A percentile compares a stretch with the other conserved stretches of the same genome.
These are phyloP conservation scores for Lophium mytilinum DNA, from an alignment of 495 filamentous ascomycete species.

Conservation along the genomic window DNA sequence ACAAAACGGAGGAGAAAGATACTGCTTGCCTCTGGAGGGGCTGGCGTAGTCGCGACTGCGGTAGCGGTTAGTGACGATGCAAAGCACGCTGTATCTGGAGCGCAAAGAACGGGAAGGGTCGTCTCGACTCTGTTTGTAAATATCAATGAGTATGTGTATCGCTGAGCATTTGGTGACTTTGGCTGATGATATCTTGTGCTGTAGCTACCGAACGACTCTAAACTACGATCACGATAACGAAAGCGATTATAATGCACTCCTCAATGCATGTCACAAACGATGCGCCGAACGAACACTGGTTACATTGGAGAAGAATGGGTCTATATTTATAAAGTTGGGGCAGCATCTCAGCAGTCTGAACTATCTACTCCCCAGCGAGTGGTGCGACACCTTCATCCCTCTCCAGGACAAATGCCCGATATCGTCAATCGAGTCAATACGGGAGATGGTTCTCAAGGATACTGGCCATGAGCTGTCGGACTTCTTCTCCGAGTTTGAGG, in stretches of 20 bases:
- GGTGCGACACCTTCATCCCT: slow-evolving; percentile 93
- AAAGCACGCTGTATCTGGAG: slow-evolving; percentile 64
- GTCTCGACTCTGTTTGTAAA: slow-evolving; percentile 64
- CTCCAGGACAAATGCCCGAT: slow-evolving; percentile 94
- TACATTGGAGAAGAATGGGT: slow-evolving; percentile 89
- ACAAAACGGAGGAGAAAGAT: slow-evolving; percentile 24
- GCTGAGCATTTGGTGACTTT: background rate
- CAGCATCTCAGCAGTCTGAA: slow-evolving; percentile 96
- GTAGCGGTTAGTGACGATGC: slow-evolving; percentile 63
- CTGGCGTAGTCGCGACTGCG: slow-evolving; percentile 47
- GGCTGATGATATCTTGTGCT: background rate
- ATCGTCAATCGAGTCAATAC: slow-evolving; percentile 81
- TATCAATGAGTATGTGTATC: slow-evolving; percentile 73
- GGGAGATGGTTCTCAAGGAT: slow-evolving; percentile 74
- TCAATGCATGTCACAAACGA: slow-evolving; percentile 83
- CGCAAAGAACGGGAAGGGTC: slow-evolving; percentile 73
- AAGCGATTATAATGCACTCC: slow-evolving; percentile 53
- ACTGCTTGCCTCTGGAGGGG: slow-evolving; percentile 45
- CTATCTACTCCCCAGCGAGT: slow-evolving; percentile 87
- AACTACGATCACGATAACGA: slow-evolving; percentile 52
- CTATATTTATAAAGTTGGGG: slow-evolving; percentile 96
- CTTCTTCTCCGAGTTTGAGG: slow-evolving; percentile 76
- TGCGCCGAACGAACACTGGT: slow-evolving; percentile 81
- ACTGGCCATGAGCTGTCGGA: slow-evolving; percentile 73
- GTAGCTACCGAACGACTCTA: slow-evolving; percentile 43